Evolutionary conservation across 2,329 filamentous ascomycete genomes (phyloP), one percentile per base, ranked within the genome.

Genomic region (Stagonosporopsis vannaccii): DNA sequence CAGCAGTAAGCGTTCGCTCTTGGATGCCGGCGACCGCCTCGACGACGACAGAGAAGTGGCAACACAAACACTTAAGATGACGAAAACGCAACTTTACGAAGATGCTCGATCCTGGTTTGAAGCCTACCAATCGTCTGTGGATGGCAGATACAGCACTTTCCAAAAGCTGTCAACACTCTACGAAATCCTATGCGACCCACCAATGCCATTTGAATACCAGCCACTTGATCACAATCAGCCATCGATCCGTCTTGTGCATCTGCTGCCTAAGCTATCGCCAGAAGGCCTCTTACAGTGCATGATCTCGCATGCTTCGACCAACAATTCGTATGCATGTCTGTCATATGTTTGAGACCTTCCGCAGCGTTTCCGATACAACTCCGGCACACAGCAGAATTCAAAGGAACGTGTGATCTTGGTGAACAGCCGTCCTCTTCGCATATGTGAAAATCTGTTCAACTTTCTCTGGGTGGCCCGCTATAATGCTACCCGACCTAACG

Each of bases 281-380:
- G 23, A 51, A 11, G 30, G 32, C 1, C 6, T 26, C 5, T 2
- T 43, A 2, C 40, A 43, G n/a, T 43, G 35, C 17, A 13, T 2
- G 2, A 26, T 51, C 4, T 35, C 15, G 7, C 48, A 51, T 6
- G n/a, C 19, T 8, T 28, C 39, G 1, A 36, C 17, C 6, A 19
- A 19, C 4, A 11, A 1, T 6, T 9, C 13, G 0, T 51, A 28
- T 30, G 20, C 30, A 11, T 43, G 39, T 25, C 30, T 43, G 22
- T 51, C 48, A 2, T 43, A 51, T 17, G 48, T 51, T 6, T 43
- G 48, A 30, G 23, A 19, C 13, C 17, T 11, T 43, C n/a, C 23
- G 7, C 4, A 4, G 3, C 4, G 1, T 2, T 9, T 17, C 6
- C 4, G 9, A n/a, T 9, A 11, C 6, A 8, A 28, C 9, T 15